Evolutionary conservation across 192 early-diverging fungal species (phyloP).

Genomic region (Linderina pennispora): DNA sequence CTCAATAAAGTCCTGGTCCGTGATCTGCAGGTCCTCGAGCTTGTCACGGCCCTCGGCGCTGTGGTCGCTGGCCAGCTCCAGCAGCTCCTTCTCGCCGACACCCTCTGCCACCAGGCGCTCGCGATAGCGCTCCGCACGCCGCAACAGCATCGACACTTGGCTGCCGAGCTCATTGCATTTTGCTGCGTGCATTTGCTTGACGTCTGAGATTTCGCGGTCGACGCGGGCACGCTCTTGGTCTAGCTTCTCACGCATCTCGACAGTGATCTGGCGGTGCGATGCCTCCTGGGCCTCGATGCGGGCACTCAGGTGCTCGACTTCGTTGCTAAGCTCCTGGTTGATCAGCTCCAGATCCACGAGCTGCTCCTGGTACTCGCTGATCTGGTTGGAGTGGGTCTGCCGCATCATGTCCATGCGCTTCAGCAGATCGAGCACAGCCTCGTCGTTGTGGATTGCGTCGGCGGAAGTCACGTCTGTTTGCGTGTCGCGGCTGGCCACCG

Average conservation of each 20-base stretch:
- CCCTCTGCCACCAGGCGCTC: constrained; percentile 10
- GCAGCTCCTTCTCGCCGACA: constrained; percentile 23
- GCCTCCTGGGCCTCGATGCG: constrained; percentile 12
- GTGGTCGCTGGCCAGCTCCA: constrained; percentile 8
- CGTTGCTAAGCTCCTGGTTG: constrained; percentile 31
- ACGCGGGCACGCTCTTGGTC: constrained; percentile 14
- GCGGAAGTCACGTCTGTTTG: constrained; percentile 9
- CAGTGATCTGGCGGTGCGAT: constrained; percentile 8
- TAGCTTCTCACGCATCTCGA: constrained; percentile 26
- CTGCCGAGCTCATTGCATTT: constrained; percentile 40
- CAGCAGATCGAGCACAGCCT: constrained; percentile 40
- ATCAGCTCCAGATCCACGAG: constrained; percentile 37
- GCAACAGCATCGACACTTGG: constrained; percentile 24
- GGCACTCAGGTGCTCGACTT: constrained; percentile 25
- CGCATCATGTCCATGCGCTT: constrained; percentile 37
- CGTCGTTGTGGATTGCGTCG: constrained; percentile 34
- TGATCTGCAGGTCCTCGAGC: constrained; percentile 7
- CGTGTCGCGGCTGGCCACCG: constrained; percentile 4
- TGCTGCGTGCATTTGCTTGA: constrained; percentile 32
- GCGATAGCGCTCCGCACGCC: constrained; percentile 18
- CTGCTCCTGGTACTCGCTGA: constrained; percentile 46
- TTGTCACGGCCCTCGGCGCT: neutral
- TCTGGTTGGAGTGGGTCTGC: constrained; percentile 30
- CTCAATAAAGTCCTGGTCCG: constrained; percentile 43
- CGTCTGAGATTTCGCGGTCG: constrained; percentile 30